Base-by-base conservation (phyloP, 140 eudicot species). In the Flaveria floridana region DNA sequence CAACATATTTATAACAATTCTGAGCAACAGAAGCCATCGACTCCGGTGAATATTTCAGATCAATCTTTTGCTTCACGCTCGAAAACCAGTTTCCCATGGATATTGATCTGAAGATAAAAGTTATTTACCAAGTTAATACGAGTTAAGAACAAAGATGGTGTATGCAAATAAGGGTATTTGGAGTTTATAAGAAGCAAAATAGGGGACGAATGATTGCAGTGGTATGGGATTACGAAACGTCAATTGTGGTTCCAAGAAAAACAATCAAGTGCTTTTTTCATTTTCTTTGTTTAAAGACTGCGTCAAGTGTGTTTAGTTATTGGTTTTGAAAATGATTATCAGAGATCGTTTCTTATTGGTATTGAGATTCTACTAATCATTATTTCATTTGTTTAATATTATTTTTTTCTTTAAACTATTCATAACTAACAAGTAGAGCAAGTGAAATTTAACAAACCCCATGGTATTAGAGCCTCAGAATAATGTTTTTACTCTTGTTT, bases 151-250 rank as follows among this genome's bases (percentile, higher is more conserved):
- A 11, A 9, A 11, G 50, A 44, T 44, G 14, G 41, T 34, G 7
- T 34, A 34, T 34, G 41, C 41, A 5, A 6, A 34, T 34, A 34
- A 6, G 41, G 41, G 41, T 34, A 34, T 34, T 44, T 44, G 13
- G 1, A 44, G 0, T 44, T 2, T 11, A 44, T 7, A 7, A 44
- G 13, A 11, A 44, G 11, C 50, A 2, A 44, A 34, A 34, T 34
- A 14, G 11, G 13, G 2, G 14, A 6, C 46, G 7, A 25, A 70
- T 70, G 62, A 50, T 70, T 70, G 26, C 4, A 50, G 37, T 25
- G 8, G 74, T 47, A 50, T 70, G 46, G 62, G 63, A 50, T 48
- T 23, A 70, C 16, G 63, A 70, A 70, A 70, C 46, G 58, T 47
- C 59, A 47, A 47, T 25, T 26, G 61, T 47, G 11, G 53, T 47